Percentiles rank a stretch among this genome's conserved stretches.
phyloP scores from a whole-genome alignment of 192 early-diverging fungal species.

The Diversispora epigaea region DNA sequence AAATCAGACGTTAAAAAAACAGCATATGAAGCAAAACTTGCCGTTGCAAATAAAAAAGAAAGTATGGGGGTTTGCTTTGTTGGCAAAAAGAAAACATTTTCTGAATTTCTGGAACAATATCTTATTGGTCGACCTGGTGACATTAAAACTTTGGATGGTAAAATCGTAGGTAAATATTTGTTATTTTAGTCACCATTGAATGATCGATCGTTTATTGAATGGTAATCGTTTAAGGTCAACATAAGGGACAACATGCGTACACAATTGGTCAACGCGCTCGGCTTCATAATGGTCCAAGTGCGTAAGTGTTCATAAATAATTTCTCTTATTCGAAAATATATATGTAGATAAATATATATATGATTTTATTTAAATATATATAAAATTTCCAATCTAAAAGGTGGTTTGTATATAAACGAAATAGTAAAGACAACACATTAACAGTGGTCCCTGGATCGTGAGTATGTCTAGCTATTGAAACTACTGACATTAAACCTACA shows the following conservation, averaged over 20 bases:
- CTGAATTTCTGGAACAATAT: slow-evolving; percentile 67
- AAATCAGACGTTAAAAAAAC: slow-evolving; percentile 78
- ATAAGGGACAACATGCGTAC: slow-evolving; percentile 67
- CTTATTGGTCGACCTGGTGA: slow-evolving; percentile 30
- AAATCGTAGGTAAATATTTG: slow-evolving; percentile 30
- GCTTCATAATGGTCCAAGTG: slow-evolving; percentile 54
- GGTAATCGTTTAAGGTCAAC: slow-evolving; percentile 42
- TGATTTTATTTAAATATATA: not conserved
- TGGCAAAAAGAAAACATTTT: slow-evolving; percentile 74
- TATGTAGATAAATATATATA: not conserved
- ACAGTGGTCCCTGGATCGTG: slow-evolving; percentile 70
- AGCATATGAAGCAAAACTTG: slow-evolving; percentile 57
- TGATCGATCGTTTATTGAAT: too few relatives aligned
- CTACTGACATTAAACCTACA: too few relatives aligned
- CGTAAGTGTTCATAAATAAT: not conserved
- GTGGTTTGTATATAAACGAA: slow-evolving; percentile 77
- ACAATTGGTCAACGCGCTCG: slow-evolving; percentile 82
- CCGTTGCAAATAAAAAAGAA: slow-evolving; percentile 70
- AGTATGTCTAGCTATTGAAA: slow-evolving; percentile 18
- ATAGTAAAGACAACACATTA: slow-evolving; percentile 61
- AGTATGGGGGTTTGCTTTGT: slow-evolving; percentile 98
- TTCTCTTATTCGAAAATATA: too few relatives aligned
- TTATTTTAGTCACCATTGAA: too few relatives aligned
- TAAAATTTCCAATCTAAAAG: slow-evolving; percentile 29
- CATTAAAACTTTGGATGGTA: slow-evolving; percentile 33